These are phyloP conservation scores for Alternaria incomplexa DNA, from an alignment of 2,329 filamentous ascomycete species.

Conservation along the genomic window DNA sequence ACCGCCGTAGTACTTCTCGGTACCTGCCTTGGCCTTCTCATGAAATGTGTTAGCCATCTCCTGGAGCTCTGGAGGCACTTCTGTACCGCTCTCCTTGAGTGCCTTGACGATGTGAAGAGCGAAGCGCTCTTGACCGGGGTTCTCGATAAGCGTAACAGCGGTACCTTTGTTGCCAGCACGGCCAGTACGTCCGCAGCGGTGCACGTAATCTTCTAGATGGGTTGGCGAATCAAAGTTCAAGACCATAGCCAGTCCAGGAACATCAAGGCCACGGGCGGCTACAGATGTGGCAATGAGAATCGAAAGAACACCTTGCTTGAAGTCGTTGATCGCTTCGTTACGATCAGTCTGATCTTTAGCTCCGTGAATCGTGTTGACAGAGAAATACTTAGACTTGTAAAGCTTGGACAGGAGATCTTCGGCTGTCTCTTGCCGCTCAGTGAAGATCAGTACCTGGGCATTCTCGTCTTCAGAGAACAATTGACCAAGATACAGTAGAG, in stretches of 20 bases:
- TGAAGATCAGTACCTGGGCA: conserved; percentile 86
- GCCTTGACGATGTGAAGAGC: conserved; percentile 89
- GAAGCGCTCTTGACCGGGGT: conserved; percentile 88
- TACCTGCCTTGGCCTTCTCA: conserved; percentile 90
- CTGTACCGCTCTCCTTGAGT: conserved; percentile 86
- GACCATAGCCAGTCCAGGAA: conserved; percentile 93
- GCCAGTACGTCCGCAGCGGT: conserved; percentile 90
- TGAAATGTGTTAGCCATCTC: conserved; percentile 71
- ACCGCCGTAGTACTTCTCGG: conserved; percentile 82
- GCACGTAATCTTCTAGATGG: conserved; percentile 95
- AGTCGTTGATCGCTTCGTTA: conserved; percentile 43
- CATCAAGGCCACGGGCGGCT: conserved; percentile 91
- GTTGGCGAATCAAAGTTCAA: conserved; percentile 96
- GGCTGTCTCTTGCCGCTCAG: conserved; percentile 83
- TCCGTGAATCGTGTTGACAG: conserved; percentile 72
- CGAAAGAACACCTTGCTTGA: conserved; percentile 75
- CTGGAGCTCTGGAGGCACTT: conserved; percentile 73
- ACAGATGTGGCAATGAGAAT: conserved; percentile 95
- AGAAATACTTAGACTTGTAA: conserved; percentile 54
- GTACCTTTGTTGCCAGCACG: conserved; percentile 94
- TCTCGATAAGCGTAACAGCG: conserved; percentile 93
- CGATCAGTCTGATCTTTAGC: conserved; percentile 64
- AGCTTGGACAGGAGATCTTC: conserved; percentile 43
- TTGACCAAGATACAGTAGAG: conserved; percentile 86
- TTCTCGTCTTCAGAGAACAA: conserved; percentile 88